Conservation (phyloP, 1,284 basidiomycete genomes). For the Boletus semigastroideus region DNA sequence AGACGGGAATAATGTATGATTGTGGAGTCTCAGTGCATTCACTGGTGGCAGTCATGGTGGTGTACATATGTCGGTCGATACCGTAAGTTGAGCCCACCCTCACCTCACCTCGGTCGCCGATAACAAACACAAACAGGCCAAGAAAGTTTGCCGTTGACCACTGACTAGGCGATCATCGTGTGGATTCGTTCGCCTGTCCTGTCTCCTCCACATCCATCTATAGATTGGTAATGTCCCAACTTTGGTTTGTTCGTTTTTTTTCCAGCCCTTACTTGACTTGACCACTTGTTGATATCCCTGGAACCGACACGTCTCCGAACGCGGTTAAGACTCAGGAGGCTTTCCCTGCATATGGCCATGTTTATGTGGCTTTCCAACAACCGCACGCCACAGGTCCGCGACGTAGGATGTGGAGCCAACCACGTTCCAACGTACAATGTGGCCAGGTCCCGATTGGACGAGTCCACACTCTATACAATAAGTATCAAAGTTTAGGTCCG, state of each 20-base stretch:
- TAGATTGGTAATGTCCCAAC: background rate
- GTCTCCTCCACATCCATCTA: too few relatives aligned
- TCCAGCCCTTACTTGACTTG: too few relatives aligned
- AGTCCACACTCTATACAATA: too few relatives aligned
- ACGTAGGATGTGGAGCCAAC: background rate
- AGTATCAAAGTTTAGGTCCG: slow-evolving; percentile 10
- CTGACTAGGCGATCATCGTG: slow-evolving; percentile 1
- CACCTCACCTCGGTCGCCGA: background rate
- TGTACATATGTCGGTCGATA: background rate
- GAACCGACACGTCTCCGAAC: slow-evolving; percentile 2
- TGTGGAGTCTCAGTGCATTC: slow-evolving; percentile 7
- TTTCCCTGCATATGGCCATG: slow-evolving; percentile 2
- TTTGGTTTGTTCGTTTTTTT: background rate
- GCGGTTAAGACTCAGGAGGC: slow-evolving; percentile 11
- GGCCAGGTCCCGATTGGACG: background rate
- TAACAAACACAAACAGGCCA: background rate
- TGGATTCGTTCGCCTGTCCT: slow-evolving; percentile 1
- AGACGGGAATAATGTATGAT: slow-evolving; percentile 29
- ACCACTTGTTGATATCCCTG: background rate
- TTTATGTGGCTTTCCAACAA: slow-evolving; percentile 9
- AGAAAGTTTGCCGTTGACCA: slow-evolving; percentile 1
- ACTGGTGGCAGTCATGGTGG: background rate
- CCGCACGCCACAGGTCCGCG: slow-evolving; percentile 27
- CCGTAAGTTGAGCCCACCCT: background rate
- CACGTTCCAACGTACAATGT: background rate